Percentiles rank a stretch among this genome's conserved stretches.
phyloP scores from a whole-genome alignment of 2,329 filamentous ascomycete genomes.

The Aureobasidium leucospermi region DNA sequence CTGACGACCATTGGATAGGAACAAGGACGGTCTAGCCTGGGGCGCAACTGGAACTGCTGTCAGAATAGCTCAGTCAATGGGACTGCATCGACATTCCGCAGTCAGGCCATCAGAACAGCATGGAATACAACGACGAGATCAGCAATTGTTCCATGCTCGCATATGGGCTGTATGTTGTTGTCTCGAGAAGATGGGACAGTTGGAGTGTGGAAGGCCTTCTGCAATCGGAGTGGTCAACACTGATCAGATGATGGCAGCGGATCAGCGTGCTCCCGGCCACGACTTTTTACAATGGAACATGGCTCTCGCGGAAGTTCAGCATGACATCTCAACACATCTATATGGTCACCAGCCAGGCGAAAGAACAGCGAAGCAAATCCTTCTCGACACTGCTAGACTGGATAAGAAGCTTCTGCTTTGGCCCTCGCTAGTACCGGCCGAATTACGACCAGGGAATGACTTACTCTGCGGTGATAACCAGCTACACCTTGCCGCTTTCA shows the following conservation, averaged over 20 bases:
- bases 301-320: conserved; percentile 9
- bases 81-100: conserved; percentile 1
- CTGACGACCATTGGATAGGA: neutral
- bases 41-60: neutral
- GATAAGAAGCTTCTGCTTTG: conserved; percentile 5
- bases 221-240: conserved; percentile 4
- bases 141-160: conserved; percentile 5
- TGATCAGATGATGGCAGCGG: conserved; percentile 4
- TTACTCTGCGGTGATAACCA: conserved; percentile 1
- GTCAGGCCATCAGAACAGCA: neutral
- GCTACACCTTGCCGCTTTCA: neutral
- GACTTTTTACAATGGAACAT: conserved; percentile 5
- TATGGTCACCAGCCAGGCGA: conserved; percentile 12
- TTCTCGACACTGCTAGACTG: conserved; percentile 5
- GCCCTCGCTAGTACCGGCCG: conserved; percentile 5
- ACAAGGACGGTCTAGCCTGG: conserved; percentile 8
- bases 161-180: conserved; percentile 9
- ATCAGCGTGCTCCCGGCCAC: conserved; percentile 2
- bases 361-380: conserved; percentile 1
- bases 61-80: conserved; percentile 8
- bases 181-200: conserved; percentile 2
- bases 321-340: conserved; percentile 9
- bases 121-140: conserved; percentile 2
- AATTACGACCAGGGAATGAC: conserved; percentile 5
- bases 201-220: conserved; percentile 8